Evolutionary conservation across 352 stramenopile species (phyloP).

Genomic region (Hyphochytrium catenoides): DNA sequence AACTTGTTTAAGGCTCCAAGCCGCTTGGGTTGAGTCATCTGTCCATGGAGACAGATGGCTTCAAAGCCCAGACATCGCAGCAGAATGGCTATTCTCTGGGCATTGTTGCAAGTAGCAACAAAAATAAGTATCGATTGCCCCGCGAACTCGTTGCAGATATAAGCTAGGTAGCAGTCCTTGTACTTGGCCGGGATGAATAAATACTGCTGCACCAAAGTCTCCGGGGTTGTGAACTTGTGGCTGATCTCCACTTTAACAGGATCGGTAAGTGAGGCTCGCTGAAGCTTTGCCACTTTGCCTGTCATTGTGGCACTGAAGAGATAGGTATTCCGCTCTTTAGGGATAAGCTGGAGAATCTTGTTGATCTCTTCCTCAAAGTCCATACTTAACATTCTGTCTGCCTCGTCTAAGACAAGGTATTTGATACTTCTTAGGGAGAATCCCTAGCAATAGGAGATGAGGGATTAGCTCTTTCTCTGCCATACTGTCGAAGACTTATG

Average conservation of each 20-base stretch:
- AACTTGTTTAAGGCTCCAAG: conserved; percentile 94
- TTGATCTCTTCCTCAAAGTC: conserved; percentile 98
- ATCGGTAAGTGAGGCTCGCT: conserved; percentile 85
- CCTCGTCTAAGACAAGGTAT: conserved; percentile 80
- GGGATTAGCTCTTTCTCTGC: no score
- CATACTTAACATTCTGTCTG: conserved; percentile 86
- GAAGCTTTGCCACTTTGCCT: conserved; percentile 92
- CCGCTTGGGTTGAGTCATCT: conserved; percentile 94
- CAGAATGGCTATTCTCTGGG: conserved; percentile 85
- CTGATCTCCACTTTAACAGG: conserved; percentile 91
- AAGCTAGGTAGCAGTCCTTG: conserved; percentile 97
- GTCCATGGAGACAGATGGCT: conserved; percentile 90
- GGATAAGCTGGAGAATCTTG: conserved; percentile 89
- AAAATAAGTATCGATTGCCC: conserved; percentile 95
- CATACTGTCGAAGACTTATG: no score
- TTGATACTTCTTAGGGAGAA: conserved; percentile 72
- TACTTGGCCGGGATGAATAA: conserved; percentile 98
- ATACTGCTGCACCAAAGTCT: conserved; percentile 94
- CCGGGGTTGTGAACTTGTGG: conserved; percentile 91
- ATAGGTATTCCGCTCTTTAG: conserved; percentile 77
- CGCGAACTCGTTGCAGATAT: conserved; percentile 91
- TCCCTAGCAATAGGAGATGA: no score
- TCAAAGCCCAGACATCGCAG: conserved; percentile 93
- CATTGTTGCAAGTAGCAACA: conserved; percentile 89
- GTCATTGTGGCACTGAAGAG: conserved; percentile 99